phyloP scores from a whole-genome alignment of 2,329 filamentous ascomycete species.

The Neonectria coccinea region DNA sequence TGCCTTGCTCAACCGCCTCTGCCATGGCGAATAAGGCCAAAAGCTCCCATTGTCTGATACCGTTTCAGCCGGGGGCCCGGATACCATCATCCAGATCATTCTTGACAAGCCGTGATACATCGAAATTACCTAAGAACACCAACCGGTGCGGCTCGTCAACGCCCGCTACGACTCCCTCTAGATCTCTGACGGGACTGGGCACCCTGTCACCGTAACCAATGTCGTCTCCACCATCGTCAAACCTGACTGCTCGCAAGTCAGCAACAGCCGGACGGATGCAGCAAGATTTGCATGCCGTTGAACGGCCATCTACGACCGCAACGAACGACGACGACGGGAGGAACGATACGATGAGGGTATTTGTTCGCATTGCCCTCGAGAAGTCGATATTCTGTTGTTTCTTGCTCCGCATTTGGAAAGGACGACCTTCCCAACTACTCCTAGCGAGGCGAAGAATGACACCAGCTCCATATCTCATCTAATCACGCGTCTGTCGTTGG shows the following conservation, averaged over 20 bases:
- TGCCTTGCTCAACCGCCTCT: background rate
- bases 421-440: conserved; percentile 14
- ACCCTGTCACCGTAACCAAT: background rate
- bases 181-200: background rate
- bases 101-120: background rate
- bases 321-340: background rate
- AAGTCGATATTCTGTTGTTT: background rate
- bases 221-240: conserved; percentile 25
- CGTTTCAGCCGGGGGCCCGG: background rate
- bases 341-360: background rate
- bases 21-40: background rate
- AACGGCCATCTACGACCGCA: background rate
- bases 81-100: background rate
- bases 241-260: background rate
- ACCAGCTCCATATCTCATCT: conserved; percentile 22
- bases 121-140: conserved; percentile 20
- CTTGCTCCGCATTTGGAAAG: conserved; percentile 16
- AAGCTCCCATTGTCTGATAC: background rate
- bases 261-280: background rate
- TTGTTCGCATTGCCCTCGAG: background rate
- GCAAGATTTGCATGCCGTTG: background rate
- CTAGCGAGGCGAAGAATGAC: conserved; percentile 16
- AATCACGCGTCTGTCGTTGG: conserved; percentile 26
- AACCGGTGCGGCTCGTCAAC: conserved; percentile 14
- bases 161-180: conserved; percentile 13